Evolutionary conservation across 768 basidiomycete species (phyloP), one percentile per base, ranked within the genome.

Genomic region (Tylopilus felleus): DNA sequence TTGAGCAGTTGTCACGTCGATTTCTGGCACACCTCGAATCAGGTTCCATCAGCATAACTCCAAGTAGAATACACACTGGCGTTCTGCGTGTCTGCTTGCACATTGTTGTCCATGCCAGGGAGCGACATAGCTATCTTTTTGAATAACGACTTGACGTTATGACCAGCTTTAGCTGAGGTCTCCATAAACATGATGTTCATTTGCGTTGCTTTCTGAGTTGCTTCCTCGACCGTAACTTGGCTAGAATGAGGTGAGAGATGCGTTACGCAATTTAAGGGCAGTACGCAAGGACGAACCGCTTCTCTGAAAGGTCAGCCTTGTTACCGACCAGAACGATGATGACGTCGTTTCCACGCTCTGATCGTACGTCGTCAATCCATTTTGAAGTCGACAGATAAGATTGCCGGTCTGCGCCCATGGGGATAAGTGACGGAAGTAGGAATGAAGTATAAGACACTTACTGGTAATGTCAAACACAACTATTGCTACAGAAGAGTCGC

Each of bases 391-490:
- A 98, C 58, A 96, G 73, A 81, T 98, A 99, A n/a, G 96, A 98
- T 62, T 90, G 88, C 43, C 96, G 90, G 73, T 93, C 96, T 98
- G 57, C 42, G 57, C 47, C 25, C 39, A 42, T 17, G 28, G 36
- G 36, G 35, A 41, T 50, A 29, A 59, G 49, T 40, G 8, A 49
- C 53, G 46, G 39, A 54, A 35, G 25, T 38, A 36, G n/a, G 27
- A 27, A 42, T 44, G 33, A 28, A 57, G 47, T 21, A 40, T 40
- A 14, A 28, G 31, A 10, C 19, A 79, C 90, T 65, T 63, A 93
- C 97, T 98, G 58, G 96, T 98, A 61, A 99, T 98, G 71, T 99
- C 97, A 71, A 93, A 99, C 10, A 98, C 97, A 45, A 98, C 94
- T 63, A 99, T 98, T 14, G 97, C 97, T 25, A 98, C 97, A 33